Percentiles rank a stretch among this genome's conserved stretches.
Evolutionary conservation across 73 alveolate genomes (phyloP).

Genomic region (Stentor roeselii): DNA sequence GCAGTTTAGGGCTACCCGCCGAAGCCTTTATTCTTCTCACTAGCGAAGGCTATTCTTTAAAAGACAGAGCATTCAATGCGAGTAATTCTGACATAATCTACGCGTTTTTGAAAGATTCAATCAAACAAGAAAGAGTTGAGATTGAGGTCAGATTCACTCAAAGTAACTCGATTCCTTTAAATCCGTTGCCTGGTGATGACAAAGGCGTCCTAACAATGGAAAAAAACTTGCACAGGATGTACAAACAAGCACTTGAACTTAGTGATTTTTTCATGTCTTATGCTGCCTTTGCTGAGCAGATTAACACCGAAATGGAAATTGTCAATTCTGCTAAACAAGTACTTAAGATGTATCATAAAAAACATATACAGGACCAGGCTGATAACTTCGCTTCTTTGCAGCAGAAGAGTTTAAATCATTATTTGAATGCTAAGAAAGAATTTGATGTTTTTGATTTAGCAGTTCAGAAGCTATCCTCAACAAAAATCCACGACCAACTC

Average conservation of each 20-base stretch:
- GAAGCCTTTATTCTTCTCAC: neutral
- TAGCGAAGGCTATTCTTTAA: neutral
- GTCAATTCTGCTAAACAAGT: neutral
- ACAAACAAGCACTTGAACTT: neutral
- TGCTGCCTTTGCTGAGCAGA: neutral
- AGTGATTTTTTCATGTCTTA: neutral
- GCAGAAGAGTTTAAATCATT: neutral
- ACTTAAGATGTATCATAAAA: neutral
- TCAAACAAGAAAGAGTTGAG: neutral
- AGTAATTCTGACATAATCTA: neutral
- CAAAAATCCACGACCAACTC: neutral
- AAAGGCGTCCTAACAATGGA: slow-evolving; percentile 8
- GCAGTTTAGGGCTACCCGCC: neutral
- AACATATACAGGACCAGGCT: slow-evolving; percentile 2
- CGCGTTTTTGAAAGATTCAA: slow-evolving; percentile 16
- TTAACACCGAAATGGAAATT: neutral
- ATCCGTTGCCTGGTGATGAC: neutral
- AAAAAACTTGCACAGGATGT: neutral
- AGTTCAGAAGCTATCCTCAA: neutral
- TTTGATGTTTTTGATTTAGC: neutral
- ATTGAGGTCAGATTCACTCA: neutral
- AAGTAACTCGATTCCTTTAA: neutral
- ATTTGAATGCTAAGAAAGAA: neutral
- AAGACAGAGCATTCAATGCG: neutral
- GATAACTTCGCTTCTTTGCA: neutral